Percentiles rank a stretch among this genome's conserved stretches.
phyloP scores from a whole-genome alignment of 768 basidiomycete species.

The Termitomyces sp. region DNA sequence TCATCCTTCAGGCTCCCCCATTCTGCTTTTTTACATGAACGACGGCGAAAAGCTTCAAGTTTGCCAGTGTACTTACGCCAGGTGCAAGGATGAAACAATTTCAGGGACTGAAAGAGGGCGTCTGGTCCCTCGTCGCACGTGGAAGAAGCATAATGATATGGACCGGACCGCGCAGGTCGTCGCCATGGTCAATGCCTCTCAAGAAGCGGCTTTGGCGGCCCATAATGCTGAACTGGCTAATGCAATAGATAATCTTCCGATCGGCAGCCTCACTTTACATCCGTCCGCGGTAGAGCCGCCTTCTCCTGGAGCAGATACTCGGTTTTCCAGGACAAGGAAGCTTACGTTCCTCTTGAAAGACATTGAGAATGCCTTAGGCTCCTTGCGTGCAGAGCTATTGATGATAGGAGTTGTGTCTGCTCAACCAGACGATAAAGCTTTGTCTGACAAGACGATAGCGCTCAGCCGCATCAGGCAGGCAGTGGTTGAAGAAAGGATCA shows the following conservation, averaged over 20 bases:
- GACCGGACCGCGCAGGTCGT: too few relatives aligned
- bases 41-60: neutral
- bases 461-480: too few relatives aligned
- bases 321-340: neutral
- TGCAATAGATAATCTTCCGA: neutral
- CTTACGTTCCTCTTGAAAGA: neutral
- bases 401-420: neutral
- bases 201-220: too few relatives aligned
- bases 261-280: neutral
- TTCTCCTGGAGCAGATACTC: neutral
- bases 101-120: neutral
- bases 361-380: neutral
- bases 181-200: too few relatives aligned
- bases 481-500: neutral
- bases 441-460: too few relatives aligned
- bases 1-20: neutral
- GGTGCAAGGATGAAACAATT: neutral
- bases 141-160: neutral
- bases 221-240: neutral
- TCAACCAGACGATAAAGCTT: too few relatives aligned
- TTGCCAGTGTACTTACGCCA: neutral
- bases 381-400: neutral
- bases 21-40: neutral
- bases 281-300: neutral
- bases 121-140: neutral